Evolutionary conservation across 768 basidiomycete genomes (phyloP), one percentile per base, ranked within the genome.

Genomic region (Leccinum sublutescens): DNA sequence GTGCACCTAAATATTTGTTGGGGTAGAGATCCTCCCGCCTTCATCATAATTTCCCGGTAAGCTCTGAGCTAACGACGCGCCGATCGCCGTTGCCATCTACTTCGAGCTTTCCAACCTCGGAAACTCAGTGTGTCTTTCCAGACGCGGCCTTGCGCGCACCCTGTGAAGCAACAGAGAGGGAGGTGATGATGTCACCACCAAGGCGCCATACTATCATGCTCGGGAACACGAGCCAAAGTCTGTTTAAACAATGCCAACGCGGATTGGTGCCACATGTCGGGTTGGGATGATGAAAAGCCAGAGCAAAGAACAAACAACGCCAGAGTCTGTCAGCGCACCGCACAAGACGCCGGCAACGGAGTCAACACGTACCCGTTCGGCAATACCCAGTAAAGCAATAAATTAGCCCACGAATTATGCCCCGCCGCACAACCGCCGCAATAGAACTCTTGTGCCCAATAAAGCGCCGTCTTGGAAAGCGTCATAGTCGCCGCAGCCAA

Each of bases 381-480:
- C 49, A 92, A 68, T 56, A 92, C 77, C 84, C 85, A 95, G 54
- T 83, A 81, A 19, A 84, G 51, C 27, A 89, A 19, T 47, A 89
- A 71, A 33, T 80, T 78, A 49, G 66, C 62, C 23, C 75, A 56
- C 11, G 77, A 65, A 66, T 95, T 95, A 68, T 96, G 94, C 9
- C 91, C 91, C 29, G 87, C 76, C 10, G 83, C 77, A 66, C 91
- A 93, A 52, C 78, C 85, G 3, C 80, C 79, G 70, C 91, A 92
- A 67, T 79, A 92, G 71, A 87, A 88, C 72, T 95, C 93, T 69
- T 93, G 87, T 14, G 78, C 70, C 80, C 82, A 84, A 73, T 95
- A 96, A n/a, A 96, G 79, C 7, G 85, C 69, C 3, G 94, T 96
- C 77, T 96, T 95, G 38, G 86, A 82, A 45, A 94, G 74, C 0